Percentiles rank a stretch among this genome's conserved stretches.
These are phyloP conservation scores for Puccinellia tenuiflora DNA, from an alignment of 176 grass and related monocot species.

Conservation along the genomic window DNA sequence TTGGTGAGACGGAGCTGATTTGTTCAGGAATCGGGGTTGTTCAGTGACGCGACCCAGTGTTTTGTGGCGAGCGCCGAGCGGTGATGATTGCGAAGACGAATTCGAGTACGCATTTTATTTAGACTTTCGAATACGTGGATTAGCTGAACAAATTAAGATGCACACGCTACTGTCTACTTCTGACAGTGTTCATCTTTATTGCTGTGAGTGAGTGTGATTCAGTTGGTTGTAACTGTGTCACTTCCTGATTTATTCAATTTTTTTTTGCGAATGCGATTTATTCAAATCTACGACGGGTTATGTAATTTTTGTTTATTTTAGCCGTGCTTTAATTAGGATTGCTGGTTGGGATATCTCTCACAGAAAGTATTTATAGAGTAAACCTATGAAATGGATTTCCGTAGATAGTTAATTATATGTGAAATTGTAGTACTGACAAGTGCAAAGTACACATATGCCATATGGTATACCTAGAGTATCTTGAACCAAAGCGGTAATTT, in stretches of 20 bases:
- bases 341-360: neutral
- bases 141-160: neutral
- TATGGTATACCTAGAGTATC: neutral
- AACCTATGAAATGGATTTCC: neutral
- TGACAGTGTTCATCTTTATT: neutral
- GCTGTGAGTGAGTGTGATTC: neutral
- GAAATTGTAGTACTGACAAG: neutral
- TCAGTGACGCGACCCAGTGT: neutral
- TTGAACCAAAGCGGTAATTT: neutral
- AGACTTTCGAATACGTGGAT: neutral
- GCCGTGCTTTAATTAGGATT: neutral
- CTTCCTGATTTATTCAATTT: neutral
- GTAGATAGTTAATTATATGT: neutral
- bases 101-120: neutral
- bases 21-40: neutral
- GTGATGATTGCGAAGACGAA: neutral
- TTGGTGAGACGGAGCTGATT: neutral
- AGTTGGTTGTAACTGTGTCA: neutral
- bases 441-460: neutral
- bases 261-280: too few relatives aligned
- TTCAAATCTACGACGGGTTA: neutral
- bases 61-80: neutral
- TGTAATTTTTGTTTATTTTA: neutral
- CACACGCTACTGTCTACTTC: neutral
- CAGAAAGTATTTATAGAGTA: too few relatives aligned